Evolutionary conservation across 1,139 yeast genomes (phyloP).

Genomic region (Maudiozyma humilis): DNA sequence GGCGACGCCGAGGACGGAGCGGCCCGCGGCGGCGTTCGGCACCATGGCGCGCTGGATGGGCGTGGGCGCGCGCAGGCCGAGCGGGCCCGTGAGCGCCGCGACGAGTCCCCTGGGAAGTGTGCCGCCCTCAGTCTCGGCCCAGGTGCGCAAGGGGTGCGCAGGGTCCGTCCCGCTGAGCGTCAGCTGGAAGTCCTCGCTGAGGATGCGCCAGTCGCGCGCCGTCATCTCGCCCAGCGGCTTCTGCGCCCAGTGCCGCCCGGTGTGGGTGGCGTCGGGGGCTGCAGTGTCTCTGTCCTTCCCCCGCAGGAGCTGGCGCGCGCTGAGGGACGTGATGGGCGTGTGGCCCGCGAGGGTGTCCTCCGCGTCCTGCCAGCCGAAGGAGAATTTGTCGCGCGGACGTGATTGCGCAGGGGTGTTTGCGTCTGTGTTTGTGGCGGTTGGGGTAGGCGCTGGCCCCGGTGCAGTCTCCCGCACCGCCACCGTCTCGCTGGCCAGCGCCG

Average conservation of each 20-base stretch:
- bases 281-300: conserved; percentile 8
- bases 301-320: conserved; percentile 12
- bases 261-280: conserved; percentile 13
- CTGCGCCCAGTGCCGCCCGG: conserved; percentile 56
- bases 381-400: too few species aligned
- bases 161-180: conserved; percentile 42
- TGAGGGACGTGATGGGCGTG: conserved; percentile 37
- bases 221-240: conserved; percentile 62
- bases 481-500: neutral
- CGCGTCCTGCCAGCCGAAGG: conserved; percentile 59
- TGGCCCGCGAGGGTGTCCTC: conserved; percentile 55
- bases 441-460: neutral
- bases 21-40: conserved; percentile 48
- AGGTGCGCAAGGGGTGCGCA: conserved; percentile 56
- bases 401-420: too few species aligned
- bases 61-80: conserved; percentile 59
- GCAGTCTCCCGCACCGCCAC: neutral
- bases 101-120: conserved; percentile 40
- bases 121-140: conserved; percentile 54
- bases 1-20: conserved; percentile 82
- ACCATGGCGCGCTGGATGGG: conserved; percentile 87
- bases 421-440: neutral
- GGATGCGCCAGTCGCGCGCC: conserved; percentile 80
- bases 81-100: conserved; percentile 32
- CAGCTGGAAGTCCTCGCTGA: conserved; percentile 71